Evolutionary conservation across 192 early-diverging fungal genomes (phyloP), one percentile per base, ranked within the genome.

Genomic region (Glomus cerebriforme): DNA sequence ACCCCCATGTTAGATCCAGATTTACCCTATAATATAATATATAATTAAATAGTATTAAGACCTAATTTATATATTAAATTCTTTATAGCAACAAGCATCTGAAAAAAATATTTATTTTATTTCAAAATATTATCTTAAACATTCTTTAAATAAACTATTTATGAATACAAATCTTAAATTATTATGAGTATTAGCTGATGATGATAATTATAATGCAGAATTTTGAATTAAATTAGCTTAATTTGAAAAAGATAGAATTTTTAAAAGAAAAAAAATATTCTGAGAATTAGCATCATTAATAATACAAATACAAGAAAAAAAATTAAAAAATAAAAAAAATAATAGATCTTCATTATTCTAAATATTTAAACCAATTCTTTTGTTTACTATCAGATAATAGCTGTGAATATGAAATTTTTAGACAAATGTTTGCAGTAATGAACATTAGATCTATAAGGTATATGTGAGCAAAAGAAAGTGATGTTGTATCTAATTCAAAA

Each of bases 241-340:
- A 63, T 17, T 63, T 63, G 60, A 1, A 12, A 27, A 27, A 63
- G 27, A 13, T 7, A 7, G 6, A 29, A 8, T 29, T 12, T 63
- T 63, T 63, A 29, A 63, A 27, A 24, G 26, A 3, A 24, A 63
- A 63, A n/a, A 10, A 12, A 63, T 24, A 27, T 63, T 63, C 27
- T 8, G 10, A 27, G 60, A 63, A 63, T 29, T 63, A 27, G 47
- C 47, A 22, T 54, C 17, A 19, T 19, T 54, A 22, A 54, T 54
- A 9, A 54, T 54, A 54, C 47, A 54, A 54, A 54, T 54, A 54
- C 47, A 54, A 22, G 17, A 54, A 54, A 63, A 63, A 0, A 63
- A 63, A 63, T 63, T 29, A 29, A 24, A 63, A n/a, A 9, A 63
- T 63, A 63, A 63, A 63, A 62, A n/a, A 63, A 63, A 27, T 10